Evolutionary conservation across 2,329 filamentous ascomycete species (phyloP), one percentile per base, ranked within the genome.

Genomic region (Aspergillus sp.): DNA sequence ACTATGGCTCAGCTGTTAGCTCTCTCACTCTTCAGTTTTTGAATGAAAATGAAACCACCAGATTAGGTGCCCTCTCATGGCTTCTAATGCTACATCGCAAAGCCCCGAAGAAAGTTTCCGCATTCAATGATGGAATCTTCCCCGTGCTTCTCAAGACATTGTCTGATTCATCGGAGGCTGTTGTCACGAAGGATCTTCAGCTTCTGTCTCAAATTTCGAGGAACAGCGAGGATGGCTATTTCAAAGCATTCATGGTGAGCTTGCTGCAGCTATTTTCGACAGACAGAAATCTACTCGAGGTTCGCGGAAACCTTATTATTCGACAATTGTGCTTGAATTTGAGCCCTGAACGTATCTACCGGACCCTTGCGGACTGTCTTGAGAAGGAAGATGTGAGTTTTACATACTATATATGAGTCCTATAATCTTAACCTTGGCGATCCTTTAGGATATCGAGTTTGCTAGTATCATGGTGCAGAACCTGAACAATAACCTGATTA

Each of bases 391-490:
- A 98, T 64, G 79, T 78, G 41, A 49, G 71, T 63, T 43, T 13
- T 24, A 6, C 24, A 7, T 11, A 11, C 3, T 5, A 43, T 20
- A n/a, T 17, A 42, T 43, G 17, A 15, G 3, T 18, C 17, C 22
- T 11, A 15, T 11, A 6, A n/a, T 26, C 13, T 36, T 55, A 30
- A 55, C 9, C 5, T 30, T 42, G 15, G 24, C n/a, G 13, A 36
- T 20, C 48, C n/a, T 18, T 3, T 45, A 83, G 76, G 95, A 99
- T 71, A 86, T 99, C 42, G 96, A 99, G 72, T 99, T 99, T 75
- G 93, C 95, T 15, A 97, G 93, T 71, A 98, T 99, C 67, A 99
- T 99, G 95, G 92, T 99, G 30, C 95, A 99, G 73, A 98, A 98
- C 68, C 82, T 99, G 52, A 99, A 99, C 78, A 99, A 99, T 74